Conservation (phyloP, 208 protist genomes). For the Leishmania turanica region DNA sequence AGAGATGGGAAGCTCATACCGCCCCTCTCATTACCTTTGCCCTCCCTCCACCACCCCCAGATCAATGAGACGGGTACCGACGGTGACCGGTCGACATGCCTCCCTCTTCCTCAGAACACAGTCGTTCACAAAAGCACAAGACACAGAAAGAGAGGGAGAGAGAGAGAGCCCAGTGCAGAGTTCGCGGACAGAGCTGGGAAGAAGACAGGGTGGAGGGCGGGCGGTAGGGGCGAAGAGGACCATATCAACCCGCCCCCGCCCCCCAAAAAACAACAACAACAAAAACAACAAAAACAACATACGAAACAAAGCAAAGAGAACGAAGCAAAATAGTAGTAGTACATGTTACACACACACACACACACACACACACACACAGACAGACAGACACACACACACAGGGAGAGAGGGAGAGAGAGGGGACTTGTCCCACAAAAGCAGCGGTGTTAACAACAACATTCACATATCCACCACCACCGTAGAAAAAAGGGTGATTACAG, state of each 20-base stretch:
- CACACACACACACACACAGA: too few relatives aligned
- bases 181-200: background rate
- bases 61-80: background rate
- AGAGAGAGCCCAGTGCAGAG: background rate
- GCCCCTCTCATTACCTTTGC: background rate
- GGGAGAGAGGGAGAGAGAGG: background rate
- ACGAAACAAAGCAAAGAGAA: background rate
- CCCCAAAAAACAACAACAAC: too few relatives aligned
- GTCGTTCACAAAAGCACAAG: background rate
- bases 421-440: background rate
- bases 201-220: background rate
- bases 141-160: background rate
- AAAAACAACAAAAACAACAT: background rate
- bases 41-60: background rate
- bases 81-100: background rate
- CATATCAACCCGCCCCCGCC: too few relatives aligned
- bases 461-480: background rate
- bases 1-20: background rate
- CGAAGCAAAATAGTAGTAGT: conserved; percentile 6
- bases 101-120: background rate
- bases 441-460: background rate
- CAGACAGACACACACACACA: background rate
- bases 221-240: background rate
- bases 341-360: background rate
- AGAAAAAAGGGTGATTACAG: background rate